A percentile compares a stretch with the other conserved stretches of the same genome.
These are phyloP conservation scores for Oenanthe sinensis DNA, from an alignment of 129 eudicot genomes.

Conservation along the genomic window DNA sequence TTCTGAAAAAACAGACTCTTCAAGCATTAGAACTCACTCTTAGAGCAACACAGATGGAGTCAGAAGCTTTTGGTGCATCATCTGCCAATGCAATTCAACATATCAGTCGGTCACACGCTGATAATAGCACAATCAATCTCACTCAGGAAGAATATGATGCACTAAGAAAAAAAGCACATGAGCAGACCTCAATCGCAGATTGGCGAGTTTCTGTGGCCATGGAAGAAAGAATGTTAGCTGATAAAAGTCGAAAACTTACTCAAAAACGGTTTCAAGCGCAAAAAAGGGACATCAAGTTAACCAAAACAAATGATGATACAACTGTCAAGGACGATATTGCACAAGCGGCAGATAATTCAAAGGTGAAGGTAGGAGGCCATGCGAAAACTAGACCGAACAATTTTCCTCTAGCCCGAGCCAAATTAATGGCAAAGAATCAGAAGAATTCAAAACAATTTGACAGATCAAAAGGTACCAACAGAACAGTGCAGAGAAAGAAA, in stretches of 20 bases:
- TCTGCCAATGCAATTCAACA: conserved; percentile 4
- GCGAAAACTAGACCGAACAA: conserved; percentile 10
- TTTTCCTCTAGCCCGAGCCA: conserved; percentile 24
- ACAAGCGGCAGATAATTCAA: background rate
- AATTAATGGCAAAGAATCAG: conserved; percentile 8
- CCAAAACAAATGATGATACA: conserved; percentile 5
- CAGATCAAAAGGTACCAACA: conserved; percentile 13
- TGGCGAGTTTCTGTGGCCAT: conserved; percentile 46
- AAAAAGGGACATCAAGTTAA: background rate
- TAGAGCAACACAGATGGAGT: conserved; percentile 43
- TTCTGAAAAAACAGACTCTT: conserved; percentile 47
- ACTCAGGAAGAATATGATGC: conserved; percentile 32
- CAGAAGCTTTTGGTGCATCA: conserved; percentile 28
- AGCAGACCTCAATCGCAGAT: conserved; percentile 42
- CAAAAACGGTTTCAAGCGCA: conserved; percentile 24
- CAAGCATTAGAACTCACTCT: conserved; percentile 37
- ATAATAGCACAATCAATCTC: conserved; percentile 19
- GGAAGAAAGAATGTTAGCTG: conserved; percentile 44
- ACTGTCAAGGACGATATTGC: background rate
- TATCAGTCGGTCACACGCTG: conserved; percentile 14
- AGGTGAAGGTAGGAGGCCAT: conserved; percentile 6
- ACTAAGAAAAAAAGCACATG: conserved; percentile 27
- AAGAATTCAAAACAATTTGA: conserved; percentile 13
- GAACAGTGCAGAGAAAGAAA: conserved; percentile 29
- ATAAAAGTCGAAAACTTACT: conserved; percentile 37